Base-by-base conservation (phyloP, 164 flowering plant species). In the Vitis amurensis region DNA sequence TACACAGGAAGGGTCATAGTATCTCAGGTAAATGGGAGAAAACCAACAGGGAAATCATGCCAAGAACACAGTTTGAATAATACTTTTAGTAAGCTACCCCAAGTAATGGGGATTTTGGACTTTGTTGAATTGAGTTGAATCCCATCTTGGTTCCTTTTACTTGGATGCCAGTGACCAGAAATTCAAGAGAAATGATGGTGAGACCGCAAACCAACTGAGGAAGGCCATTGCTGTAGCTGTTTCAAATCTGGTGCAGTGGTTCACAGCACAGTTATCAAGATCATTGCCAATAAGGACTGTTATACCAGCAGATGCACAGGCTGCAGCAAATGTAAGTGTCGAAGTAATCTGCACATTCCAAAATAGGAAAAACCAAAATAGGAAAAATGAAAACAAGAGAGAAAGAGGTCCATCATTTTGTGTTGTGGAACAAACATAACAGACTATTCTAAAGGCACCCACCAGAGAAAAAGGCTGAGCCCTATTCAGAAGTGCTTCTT, bases 231-330 rank as follows among this genome's bases (percentile, higher is more conserved):
- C 77, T 17, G 74, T 74, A 14, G 80, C 74, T 15, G 77, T 66
- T 71, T 77, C 74, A 71, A 70, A 77, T 19, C 69, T 66, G 10
- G 68, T 55, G 70, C 80, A 77, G 58, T 74, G 77, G 58, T 77
- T 74, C 16, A 17, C 47, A 8, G 23, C 31, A 67, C 80, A 77
- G 4, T 61, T 47, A n/a, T 65, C 70, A 15, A 77, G 74, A 67
- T 77, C 80, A 49, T 77, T 77, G 16, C 80, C 74, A 27, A 73
- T 74, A 8, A 77, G 80, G 48, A 77, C 80, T 1, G 80, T 73
- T 27, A 77, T 77, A 19, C 80, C 80, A n/a, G 80, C 77, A 61
- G 77, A 73, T 16, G 77, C 76, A 77, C 74, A 77, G 29, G 80
- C 80, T 56, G 80, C 80, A 17, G 77, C 71, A 71, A 77, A 77